Evolutionary conservation across 148 eudicot species (phyloP), one percentile per base, ranked within the genome.

Genomic region (Spergularia marina): DNA sequence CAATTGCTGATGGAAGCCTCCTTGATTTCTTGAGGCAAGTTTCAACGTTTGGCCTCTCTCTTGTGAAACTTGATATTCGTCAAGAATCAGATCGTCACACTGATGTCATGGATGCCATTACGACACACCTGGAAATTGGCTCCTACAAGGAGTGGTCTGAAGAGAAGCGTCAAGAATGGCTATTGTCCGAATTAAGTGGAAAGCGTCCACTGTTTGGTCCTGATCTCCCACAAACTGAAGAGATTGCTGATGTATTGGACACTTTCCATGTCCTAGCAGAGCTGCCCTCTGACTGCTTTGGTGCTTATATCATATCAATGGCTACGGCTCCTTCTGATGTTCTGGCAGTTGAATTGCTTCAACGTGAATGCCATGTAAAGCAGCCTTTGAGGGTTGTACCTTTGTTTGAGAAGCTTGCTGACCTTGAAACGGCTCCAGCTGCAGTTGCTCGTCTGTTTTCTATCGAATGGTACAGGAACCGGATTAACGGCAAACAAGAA

Each of bases 11-110:
- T 74, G 97, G 99, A 72, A 90, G 92, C 84, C 99, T 95, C 78
- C 94, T 95, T 18, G 99, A 95, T 82, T 95, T 95, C 85, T 84
- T 95, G 55, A 78, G 99, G 78, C 99, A 91, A 83, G 97, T 95
- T 57, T 95, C 94, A 57, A 95, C 99, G 36, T 95, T 95, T 65
- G 99, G 99, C 23, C 91, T 95, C 71, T 92, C 99, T 23, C 88
- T 95, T 30, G 99, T 95, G 68, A 83, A 90, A 74, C 96, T 95
- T 30, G 99, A 95, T 82, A 95, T 95, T 54, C 81, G 99, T 40
- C 97, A 95, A 85, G 99, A 95, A 78, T 95, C 99, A 0, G 99
- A 95, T 30, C 78, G 97, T 16, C 99, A 95, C 86, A 89, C 97
- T 8, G 99, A 95, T 75, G 99, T 92, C 62, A 88, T 95, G 77